Evolutionary conservation across 352 stramenopile species (phyloP).

Genomic region (Pythium insidiosum): DNA sequence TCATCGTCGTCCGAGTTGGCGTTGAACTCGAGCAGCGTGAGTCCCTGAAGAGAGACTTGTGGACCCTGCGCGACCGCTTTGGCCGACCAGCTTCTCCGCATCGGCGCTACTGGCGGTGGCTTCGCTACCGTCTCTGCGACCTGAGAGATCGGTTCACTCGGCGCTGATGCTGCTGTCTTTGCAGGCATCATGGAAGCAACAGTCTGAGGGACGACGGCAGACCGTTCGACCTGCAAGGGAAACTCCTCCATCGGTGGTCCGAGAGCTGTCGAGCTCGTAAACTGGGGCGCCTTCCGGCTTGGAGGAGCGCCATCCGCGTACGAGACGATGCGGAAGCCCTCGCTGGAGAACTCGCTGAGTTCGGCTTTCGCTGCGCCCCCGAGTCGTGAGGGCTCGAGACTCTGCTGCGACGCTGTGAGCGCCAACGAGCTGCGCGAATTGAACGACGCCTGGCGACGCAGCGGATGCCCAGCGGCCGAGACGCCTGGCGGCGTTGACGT

Average conservation of each 20-base stretch:
- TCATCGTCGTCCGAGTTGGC: constrained; percentile 1
- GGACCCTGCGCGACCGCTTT: too few relatives aligned
- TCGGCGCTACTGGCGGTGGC: too few relatives aligned
- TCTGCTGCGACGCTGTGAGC: not conserved
- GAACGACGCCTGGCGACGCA: constrained; percentile 15
- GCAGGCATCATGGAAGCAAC: too few relatives aligned
- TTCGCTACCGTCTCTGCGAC: too few relatives aligned
- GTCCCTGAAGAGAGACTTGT: not conserved
- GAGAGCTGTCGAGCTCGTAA: constrained; percentile 16
- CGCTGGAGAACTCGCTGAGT: not conserved
- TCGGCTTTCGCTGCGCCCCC: not conserved
- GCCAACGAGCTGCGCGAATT: too few relatives aligned
- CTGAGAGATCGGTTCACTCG: too few relatives aligned
- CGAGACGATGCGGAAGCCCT: constrained; percentile 13
- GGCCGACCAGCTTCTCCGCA: too few relatives aligned
- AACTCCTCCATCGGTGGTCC: too few relatives aligned
- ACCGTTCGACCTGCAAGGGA: too few relatives aligned
- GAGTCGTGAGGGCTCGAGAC: too few relatives aligned
- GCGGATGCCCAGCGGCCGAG: not conserved
- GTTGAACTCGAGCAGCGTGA: not conserved
- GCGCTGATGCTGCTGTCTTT: too few relatives aligned
- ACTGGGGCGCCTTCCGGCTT: constrained; percentile 1
- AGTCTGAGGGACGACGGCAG: too few relatives aligned
- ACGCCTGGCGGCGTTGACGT: constrained; percentile 3
- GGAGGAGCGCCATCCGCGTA: not conserved